A percentile compares a stretch with the other conserved stretches of the same genome.
Evolutionary conservation across 441 rosid species (phyloP).

Genomic region (Raphanus hybrid): DNA sequence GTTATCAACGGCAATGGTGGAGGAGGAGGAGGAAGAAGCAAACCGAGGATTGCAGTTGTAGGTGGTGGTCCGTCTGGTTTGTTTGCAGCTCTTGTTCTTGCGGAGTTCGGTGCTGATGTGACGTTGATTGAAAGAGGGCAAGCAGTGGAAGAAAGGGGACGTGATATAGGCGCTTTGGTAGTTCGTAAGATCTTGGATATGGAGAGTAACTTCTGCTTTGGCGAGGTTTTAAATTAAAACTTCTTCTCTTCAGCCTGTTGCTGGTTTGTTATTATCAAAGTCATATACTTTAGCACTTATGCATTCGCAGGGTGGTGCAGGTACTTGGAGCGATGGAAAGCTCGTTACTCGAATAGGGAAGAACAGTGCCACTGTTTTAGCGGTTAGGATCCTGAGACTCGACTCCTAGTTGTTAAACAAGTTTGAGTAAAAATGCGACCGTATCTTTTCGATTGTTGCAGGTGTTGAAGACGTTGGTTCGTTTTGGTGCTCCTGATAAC

Average conservation of each 20-base stretch:
- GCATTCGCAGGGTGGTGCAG: slow-evolving; percentile 99
- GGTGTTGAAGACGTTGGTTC: slow-evolving; percentile 93
- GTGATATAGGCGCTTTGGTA: slow-evolving; percentile 86
- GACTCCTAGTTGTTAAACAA: slow-evolving; percentile 2
- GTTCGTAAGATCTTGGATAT: slow-evolving; percentile 76
- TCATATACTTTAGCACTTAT: slow-evolving; percentile 72
- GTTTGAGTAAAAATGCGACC: slow-evolving; percentile 11
- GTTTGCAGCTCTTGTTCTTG: slow-evolving; percentile 91
- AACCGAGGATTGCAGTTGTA: slow-evolving; percentile 78
- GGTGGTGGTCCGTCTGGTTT: slow-evolving; percentile 97
- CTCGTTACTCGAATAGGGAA: slow-evolving; percentile 96
- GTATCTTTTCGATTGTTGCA: slow-evolving; percentile 37
- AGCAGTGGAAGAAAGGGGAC: slow-evolving; percentile 91
- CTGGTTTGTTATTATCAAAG: slow-evolving; percentile 9
- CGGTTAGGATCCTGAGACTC: slow-evolving; percentile 59
- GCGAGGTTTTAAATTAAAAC: slow-evolving; percentile 66
- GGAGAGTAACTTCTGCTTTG: slow-evolving; percentile 98
- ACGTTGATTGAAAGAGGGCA: slow-evolving; percentile 94
- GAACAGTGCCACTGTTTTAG: slow-evolving; percentile 82
- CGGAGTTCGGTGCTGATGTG: slow-evolving; percentile 96
- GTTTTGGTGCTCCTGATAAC: slow-evolving; percentile 86
- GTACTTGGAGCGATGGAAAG: slow-evolving; percentile 99
- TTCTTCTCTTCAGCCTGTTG: slow-evolving; percentile 38
- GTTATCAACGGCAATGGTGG: slow-evolving; percentile 36
- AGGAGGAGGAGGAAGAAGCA: slow-evolving; percentile 38